Evolutionary conservation across 2,329 filamentous ascomycete species (phyloP), one percentile per base, ranked within the genome.

Genomic region (Nemania diffusa): DNA sequence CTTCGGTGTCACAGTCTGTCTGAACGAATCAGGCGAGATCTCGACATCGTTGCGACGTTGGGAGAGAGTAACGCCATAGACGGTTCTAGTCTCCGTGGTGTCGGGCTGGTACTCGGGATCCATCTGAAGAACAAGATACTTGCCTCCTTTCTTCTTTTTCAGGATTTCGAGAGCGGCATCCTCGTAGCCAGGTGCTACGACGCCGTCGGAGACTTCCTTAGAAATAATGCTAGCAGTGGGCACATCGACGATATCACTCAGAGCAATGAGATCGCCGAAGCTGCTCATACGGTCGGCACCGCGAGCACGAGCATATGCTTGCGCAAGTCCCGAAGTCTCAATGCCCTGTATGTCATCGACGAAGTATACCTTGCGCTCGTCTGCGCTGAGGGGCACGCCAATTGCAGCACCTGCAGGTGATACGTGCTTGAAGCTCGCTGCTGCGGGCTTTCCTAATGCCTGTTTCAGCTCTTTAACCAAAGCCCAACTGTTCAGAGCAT

Each of bases 361-460:
- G 86, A 99, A 97, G 81, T 97, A 99, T 62, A 97, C 96, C 84
- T 97, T 97, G 81, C 92, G 91, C 87, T 99, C 96, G 59, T 92
- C 92, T 46, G 92, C 89, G 71, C 85, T 93, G 71, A 99, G 87
- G 24, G 94, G 93, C 6, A 96, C 90, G 73, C 94, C 96, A 76
- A 99, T 96, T 72, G 96, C 95, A 66, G 95, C 96, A 77, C 96
- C 96, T 50, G 96, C 96, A 22, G 96, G 96, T 9, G 96, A 99
- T 70, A 98, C 96, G 80, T 99, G 96, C 89, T 97, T 99, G 90
- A 99, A 99, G 79, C 93, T 97, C 70, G 96, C 95, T 32, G 96
- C 96, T 61, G 96, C 96, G 37, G 96, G 93, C 80, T 91, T 90
- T 73, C 91, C 91, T 24, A 98, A 89, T 24, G 95, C 93, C 74